Conservation (phyloP, 352 stramenopile genomes). For the Pythium brassicae region DNA sequence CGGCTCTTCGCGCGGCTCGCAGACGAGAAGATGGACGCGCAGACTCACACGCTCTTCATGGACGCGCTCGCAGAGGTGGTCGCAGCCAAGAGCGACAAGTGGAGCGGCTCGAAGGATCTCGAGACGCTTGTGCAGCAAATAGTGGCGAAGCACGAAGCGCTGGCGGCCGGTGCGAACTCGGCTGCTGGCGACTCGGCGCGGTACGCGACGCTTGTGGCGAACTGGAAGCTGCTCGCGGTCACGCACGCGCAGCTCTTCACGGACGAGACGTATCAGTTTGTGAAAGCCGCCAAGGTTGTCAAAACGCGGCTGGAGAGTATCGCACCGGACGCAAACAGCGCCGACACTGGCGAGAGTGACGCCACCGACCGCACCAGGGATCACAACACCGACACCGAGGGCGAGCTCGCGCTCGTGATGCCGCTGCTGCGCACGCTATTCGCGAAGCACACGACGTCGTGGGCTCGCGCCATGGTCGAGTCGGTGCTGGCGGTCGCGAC, state of each 20-base stretch:
- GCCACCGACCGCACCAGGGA: conserved; percentile 8
- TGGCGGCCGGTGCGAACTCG: conserved; percentile 13
- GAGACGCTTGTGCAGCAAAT: conserved; percentile 39
- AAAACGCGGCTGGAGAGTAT: conserved; percentile 43
- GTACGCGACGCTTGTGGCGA: conserved; percentile 15
- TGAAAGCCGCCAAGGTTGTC: conserved; percentile 57
- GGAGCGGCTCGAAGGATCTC: conserved; percentile 57
- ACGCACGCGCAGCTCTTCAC: conserved; percentile 70
- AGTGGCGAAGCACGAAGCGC: conserved; percentile 25
- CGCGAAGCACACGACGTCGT: conserved; percentile 36
- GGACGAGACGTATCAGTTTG: conserved; percentile 81
- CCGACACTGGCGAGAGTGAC: not conserved
- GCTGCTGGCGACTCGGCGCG: conserved; percentile 5
- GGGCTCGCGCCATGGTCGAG: conserved; percentile 63
- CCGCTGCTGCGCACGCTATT: conserved; percentile 62
- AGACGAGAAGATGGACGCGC: conserved; percentile 27
- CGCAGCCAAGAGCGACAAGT: conserved; percentile 24
- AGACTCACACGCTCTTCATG: conserved; percentile 12
- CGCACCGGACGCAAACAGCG: no score
- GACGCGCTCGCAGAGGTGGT: conserved; percentile 36
- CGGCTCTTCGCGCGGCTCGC: conserved; percentile 49
- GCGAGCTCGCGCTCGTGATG: conserved; percentile 38
- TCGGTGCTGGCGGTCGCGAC: conserved; percentile 47
- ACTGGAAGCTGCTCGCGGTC: conserved; percentile 56
- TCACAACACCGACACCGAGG: not conserved